Percentiles rank a stretch among this genome's conserved stretches.
These are phyloP conservation scores for Hordeum vulgare DNA, from an alignment of 176 grass and related monocot species.

Conservation along the genomic window DNA sequence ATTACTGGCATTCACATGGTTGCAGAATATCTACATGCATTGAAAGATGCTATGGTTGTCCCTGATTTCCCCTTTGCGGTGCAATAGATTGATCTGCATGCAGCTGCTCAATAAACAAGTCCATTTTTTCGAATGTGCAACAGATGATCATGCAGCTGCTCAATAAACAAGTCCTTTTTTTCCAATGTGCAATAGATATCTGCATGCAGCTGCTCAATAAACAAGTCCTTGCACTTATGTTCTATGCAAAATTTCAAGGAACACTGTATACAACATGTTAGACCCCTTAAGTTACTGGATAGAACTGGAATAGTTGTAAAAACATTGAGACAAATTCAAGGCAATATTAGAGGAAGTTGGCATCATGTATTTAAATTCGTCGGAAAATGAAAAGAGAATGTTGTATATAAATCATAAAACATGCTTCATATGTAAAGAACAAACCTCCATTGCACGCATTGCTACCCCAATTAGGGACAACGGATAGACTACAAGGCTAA, in stretches of 20 bases:
- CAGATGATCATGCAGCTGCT: neutral
- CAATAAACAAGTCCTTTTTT: neutral
- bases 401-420: neutral
- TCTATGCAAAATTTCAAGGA: neutral
- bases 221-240: neutral
- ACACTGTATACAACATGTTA: neutral
- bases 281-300: neutral
- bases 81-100: neutral
- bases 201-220: neutral
- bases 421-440: constrained; percentile 16
- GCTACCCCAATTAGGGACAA: constrained; percentile 89
- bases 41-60: neutral
- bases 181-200: too few species aligned
- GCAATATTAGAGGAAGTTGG: neutral
- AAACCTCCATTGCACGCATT: constrained; percentile 93
- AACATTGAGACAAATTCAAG: neutral
- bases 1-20: constrained; percentile 2
- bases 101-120: neutral
- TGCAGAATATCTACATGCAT: neutral
- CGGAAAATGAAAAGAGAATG: neutral
- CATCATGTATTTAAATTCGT: neutral
- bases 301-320: neutral
- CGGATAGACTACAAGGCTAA: constrained; percentile 73
- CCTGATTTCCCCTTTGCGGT: neutral
- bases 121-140: too few species aligned